A percentile compares a stretch with the other conserved stretches of the same genome.
These are phyloP conservation scores for Diplodia scrobiculata DNA, from an alignment of 2,329 filamentous ascomycete genomes.

Conservation along the genomic window DNA sequence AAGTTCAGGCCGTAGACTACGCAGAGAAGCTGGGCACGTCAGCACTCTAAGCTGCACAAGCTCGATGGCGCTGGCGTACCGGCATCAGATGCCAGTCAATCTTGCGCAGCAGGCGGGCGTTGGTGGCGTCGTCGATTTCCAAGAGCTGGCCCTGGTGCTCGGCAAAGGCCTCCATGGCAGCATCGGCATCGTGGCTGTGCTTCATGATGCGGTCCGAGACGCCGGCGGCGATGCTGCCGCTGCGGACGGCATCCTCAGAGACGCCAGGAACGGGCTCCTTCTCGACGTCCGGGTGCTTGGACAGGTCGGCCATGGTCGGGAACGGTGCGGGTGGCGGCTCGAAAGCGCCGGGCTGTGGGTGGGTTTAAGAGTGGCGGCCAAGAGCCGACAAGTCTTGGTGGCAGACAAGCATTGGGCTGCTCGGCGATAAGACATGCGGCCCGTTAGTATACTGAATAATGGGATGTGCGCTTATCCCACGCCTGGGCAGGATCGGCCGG, in stretches of 20 bases:
- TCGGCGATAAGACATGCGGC: conserved; percentile 16
- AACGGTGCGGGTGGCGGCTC: background rate
- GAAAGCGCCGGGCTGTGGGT: background rate
- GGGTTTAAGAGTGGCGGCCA: conserved; percentile 1
- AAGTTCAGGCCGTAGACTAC: conserved; percentile 62
- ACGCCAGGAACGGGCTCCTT: conserved; percentile 23
- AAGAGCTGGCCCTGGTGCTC: conserved; percentile 54
- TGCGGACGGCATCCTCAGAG: conserved; percentile 10
- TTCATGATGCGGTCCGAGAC: conserved; percentile 33
- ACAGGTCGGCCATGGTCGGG: conserved; percentile 12
- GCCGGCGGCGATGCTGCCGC: conserved; percentile 1
- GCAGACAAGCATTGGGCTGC: conserved; percentile 10
- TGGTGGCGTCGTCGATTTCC: conserved; percentile 59
- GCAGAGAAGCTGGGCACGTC: conserved; percentile 27
- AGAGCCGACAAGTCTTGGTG: conserved; percentile 3
- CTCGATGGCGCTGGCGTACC: conserved; percentile 33
- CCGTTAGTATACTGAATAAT: background rate
- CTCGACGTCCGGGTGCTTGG: conserved; percentile 10
- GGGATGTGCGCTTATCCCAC: conserved; percentile 3
- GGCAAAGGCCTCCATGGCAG: conserved; percentile 61
- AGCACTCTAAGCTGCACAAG: background rate
- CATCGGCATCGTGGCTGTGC: conserved; percentile 61
- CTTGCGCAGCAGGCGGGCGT: conserved; percentile 59
- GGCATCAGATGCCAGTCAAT: conserved; percentile 67
- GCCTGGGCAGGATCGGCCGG: conserved; percentile 4